Base-by-base conservation (phyloP, 1,284 basidiomycete genomes). In the Bondarzewia mesenterica region DNA sequence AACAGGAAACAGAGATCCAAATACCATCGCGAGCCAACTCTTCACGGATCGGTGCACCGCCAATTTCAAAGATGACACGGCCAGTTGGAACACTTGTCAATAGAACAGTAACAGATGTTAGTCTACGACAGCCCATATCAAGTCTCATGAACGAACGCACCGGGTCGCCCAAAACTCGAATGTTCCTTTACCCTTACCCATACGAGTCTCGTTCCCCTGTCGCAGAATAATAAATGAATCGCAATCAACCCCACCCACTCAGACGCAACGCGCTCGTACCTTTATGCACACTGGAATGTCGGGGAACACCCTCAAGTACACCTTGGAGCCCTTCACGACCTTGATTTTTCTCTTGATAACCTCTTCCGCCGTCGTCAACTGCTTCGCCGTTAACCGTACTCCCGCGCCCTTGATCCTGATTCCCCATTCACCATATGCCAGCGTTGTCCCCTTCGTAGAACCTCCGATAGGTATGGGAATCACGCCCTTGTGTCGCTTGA, bases 161-260 rank as follows among this genome's bases (percentile, higher is more conserved):
- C 90, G 80, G 52, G 90, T 93, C 29, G 94, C 92, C 96, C 95
- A 98, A 66, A 80, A 98, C 64, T 98, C 95, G 60, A 98, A 99
- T 0, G 88, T 81, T 42, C 96, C 96, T 68, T 99, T 99, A 51
- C 96, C 96, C 69, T 98, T 98, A 42, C 95, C 95, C 96, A 99
- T 99, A 80, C 96, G 89, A 6, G 94, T 96, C 67, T 99, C 95
- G 61, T 97, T 98, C 48, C 95, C 95, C 88, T 92, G 49, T 20
- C 35, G 42, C 35, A 5, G 16, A 36, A 20, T 37, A 39, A 26
- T 44, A 16, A 43, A 52, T 16, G 47, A 35, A 32, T 16, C 26
- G 20, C 20, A 27, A 25, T 37, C 20, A 16, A 29, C 23, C 29
- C n/a, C 29, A 32, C n/a, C 4, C n/a, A 32, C n/a, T 3, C 29